Evolutionary conservation across 2,329 filamentous ascomycete genomes (phyloP), one percentile per base, ranked within the genome.

Genomic region (Xylaria multiplex): DNA sequence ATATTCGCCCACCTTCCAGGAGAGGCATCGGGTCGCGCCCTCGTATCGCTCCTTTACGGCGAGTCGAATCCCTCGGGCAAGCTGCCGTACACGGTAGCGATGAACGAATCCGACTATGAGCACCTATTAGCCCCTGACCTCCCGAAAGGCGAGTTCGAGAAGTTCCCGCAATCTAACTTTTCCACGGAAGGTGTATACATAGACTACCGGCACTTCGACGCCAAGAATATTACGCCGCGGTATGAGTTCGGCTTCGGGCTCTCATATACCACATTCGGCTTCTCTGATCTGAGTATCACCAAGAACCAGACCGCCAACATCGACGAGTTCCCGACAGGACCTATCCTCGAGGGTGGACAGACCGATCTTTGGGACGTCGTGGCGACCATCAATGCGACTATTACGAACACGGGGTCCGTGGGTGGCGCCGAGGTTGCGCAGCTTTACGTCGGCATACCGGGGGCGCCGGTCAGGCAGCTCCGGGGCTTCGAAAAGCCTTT

Each of bases 1-100:
- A 80, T 91, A 0, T 87, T 87, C 69, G 88, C 86, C 4, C 88
- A 90, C 71, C 79, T 90, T 0, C 89, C 88, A 0, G 89, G 89
- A 0, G 87, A 91, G 71, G 86, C 89, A 62, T 86, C 84, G 1
- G 89, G 89, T 0, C 77, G 79, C 1, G 84, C 86, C 0, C 72
- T 90, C 6, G 83, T 85, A 0, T 81, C 83, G 0, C 73, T 90
- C 7, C 79, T 90, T 0, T 90, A 88, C 70, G 88, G 88, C 27
- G 80, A 85, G 2, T 76, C 80, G 2, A 86, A 84, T 66, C 84
- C 84, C 0, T 88, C 86, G 0, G 88, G 88, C 1, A 83, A 84
- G 63, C 79, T 90, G 0, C 86, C 87, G 0, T 91, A 89, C 73
- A 90, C 88, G 0, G 81, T 90, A 0, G 87, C 88, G 0, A 81